Evolutionary conservation across 2,329 filamentous ascomycete species (phyloP).

Genomic region (Eurotiales sp.): DNA sequence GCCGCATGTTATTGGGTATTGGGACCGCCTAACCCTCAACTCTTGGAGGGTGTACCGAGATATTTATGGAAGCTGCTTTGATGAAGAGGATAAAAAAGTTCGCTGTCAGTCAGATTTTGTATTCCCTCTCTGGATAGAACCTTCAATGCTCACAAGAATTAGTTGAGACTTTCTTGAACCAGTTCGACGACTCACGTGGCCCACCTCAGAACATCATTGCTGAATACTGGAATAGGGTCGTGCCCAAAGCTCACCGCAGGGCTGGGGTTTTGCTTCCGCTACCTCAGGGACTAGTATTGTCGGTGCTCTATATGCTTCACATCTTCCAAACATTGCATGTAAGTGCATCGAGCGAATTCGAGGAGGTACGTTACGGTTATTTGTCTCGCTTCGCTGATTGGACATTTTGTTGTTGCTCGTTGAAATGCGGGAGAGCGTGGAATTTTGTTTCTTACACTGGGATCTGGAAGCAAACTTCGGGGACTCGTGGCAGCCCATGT

Average conservation of each 20-base stretch:
- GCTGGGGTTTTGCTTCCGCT: neutral
- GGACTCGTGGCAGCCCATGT: neutral
- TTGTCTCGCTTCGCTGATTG: slow-evolving; percentile 8
- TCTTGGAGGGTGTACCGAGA: slow-evolving; percentile 1
- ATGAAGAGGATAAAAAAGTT: slow-evolving; percentile 1
- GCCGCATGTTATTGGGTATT: neutral
- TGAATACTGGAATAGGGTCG: slow-evolving; percentile 3
- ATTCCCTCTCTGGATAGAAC: too few relatives aligned
- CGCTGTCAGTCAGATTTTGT: slow-evolving; percentile 1
- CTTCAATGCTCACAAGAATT: too few relatives aligned
- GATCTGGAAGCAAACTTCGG: slow-evolving; percentile 1
- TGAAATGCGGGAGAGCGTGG: slow-evolving; percentile 2
- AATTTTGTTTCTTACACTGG: slow-evolving; percentile 4
- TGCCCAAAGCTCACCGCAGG: neutral
- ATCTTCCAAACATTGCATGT: neutral
- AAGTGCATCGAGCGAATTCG: neutral
- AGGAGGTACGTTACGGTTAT: neutral
- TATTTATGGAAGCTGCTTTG: neutral
- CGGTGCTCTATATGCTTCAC: slow-evolving; percentile 8
- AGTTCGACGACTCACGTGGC: neutral
- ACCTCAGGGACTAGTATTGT: neutral
- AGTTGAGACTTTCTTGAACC: neutral
- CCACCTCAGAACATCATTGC: neutral
- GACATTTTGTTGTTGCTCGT: neutral
- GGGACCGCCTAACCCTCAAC: slow-evolving; percentile 2